Evolutionary conservation across 1,284 basidiomycete species (phyloP).

Genomic region (Crucibulum parvulum): DNA sequence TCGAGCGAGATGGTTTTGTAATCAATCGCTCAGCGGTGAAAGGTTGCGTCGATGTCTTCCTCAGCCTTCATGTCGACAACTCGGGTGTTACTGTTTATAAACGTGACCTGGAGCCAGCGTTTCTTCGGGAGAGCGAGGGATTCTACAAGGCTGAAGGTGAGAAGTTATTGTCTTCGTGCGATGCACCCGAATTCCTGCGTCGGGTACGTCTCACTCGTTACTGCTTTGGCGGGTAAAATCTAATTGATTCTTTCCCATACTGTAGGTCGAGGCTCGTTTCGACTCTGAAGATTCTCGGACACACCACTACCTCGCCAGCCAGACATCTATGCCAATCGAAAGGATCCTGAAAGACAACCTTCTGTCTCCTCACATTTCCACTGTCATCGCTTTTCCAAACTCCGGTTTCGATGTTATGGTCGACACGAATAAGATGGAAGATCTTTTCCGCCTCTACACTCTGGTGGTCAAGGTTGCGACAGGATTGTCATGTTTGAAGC

Average conservation of each 20-base stretch:
- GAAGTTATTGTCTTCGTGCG: slow-evolving; percentile 74
- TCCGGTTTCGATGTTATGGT: slow-evolving; percentile 93
- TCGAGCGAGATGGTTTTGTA: slow-evolving; percentile 90
- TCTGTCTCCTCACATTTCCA: slow-evolving; percentile 78
- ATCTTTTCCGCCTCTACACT: slow-evolving; percentile 83
- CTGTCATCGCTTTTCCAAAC: slow-evolving; percentile 82
- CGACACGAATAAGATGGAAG: slow-evolving; percentile 80
- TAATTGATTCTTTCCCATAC: background rate
- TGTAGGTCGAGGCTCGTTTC: slow-evolving; percentile 84
- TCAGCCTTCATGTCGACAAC: slow-evolving; percentile 65
- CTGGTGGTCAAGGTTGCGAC: slow-evolving; percentile 78
- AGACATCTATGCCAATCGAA: slow-evolving; percentile 76
- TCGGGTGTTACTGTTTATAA: slow-evolving; percentile 79
- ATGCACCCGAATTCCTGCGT: slow-evolving; percentile 85
- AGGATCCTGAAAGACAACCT: slow-evolving; percentile 83
- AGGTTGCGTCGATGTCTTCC: slow-evolving; percentile 89
- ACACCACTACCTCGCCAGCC: slow-evolving; percentile 87
- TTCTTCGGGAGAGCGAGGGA: slow-evolving; percentile 78
- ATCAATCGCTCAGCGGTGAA: slow-evolving; percentile 94
- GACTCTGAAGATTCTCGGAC: slow-evolving; percentile 87
- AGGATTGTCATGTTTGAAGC: slow-evolving; percentile 73
- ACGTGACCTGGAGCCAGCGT: slow-evolving; percentile 84
- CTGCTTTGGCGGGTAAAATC: background rate
- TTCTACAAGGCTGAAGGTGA: slow-evolving; percentile 88
- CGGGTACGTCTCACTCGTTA: slow-evolving; percentile 58